Conservation (phyloP, 2,329 filamentous ascomycete genomes). For the Pestalotiopsis sp. region DNA sequence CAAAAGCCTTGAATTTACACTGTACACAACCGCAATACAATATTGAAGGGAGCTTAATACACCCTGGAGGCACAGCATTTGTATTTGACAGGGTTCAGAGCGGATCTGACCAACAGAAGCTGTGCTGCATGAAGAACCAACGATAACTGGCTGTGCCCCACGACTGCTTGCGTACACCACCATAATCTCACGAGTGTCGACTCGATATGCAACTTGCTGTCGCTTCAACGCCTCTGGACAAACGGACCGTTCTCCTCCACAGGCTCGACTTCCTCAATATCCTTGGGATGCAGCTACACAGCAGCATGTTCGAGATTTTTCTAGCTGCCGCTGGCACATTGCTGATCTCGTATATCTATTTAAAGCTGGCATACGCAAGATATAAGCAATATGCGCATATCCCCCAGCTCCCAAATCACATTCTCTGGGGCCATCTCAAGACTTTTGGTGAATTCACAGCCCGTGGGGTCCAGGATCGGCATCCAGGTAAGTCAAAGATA, state of each 20-base stretch:
- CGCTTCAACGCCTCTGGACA: background rate
- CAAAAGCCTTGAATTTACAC: no score
- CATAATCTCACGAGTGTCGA: no score
- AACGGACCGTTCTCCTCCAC: background rate
- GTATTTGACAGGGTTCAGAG: background rate
- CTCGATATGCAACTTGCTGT: no score
- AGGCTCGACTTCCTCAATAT: background rate
- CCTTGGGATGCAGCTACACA: background rate
- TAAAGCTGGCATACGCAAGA: background rate
- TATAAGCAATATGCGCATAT: slow-evolving; percentile 1
- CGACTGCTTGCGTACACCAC: background rate
- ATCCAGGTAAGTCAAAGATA: background rate
- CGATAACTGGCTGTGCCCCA: background rate
- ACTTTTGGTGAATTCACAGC: background rate
- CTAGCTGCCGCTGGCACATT: background rate
- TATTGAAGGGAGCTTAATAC: no score
- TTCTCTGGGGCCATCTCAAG: slow-evolving; percentile 6
- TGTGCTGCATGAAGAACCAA: background rate
- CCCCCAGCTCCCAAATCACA: background rate
- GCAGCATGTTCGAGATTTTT: background rate
- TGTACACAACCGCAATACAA: no score
- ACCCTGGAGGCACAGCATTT: no score
- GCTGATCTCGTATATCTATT: background rate
- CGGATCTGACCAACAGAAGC: background rate
- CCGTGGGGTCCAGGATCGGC: background rate